Evolutionary conservation across 257 asterid genomes (phyloP).

Genomic region (Solanum pinnatisectum): DNA sequence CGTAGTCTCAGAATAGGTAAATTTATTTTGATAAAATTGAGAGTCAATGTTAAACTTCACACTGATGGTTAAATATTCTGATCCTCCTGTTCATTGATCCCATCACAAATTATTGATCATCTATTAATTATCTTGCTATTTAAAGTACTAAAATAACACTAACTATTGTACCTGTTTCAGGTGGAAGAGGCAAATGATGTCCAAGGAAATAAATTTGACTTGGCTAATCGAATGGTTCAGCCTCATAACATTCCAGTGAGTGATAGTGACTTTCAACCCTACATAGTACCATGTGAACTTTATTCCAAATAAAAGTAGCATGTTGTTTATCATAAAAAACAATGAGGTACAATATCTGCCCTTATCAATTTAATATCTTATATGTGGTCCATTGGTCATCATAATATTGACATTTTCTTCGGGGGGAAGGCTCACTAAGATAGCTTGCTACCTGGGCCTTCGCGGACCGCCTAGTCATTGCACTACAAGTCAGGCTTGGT

Average conservation of each 20-base stretch:
- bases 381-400: background rate
- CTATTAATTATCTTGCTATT: background rate
- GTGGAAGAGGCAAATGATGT: background rate
- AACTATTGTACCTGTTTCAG: background rate
- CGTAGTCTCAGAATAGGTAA: background rate
- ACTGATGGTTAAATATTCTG: background rate
- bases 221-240: slow-evolving; percentile 1
- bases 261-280: background rate
- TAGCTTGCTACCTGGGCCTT: background rate
- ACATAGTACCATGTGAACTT: background rate
- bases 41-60: background rate
- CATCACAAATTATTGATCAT: background rate
- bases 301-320: background rate
- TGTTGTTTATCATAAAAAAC: background rate
- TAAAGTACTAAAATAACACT: background rate
- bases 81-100: background rate
- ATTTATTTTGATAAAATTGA: background rate
- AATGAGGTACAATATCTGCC: background rate
- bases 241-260: slow-evolving; percentile 9
- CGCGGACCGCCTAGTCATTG: background rate
- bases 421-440: background rate
- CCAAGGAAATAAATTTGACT: background rate
- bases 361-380: background rate
- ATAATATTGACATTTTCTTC: background rate
- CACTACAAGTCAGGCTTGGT: background rate